A percentile compares a stretch with the other conserved stretches of the same genome.
Conservation (phyloP, 768 basidiomycete genomes). For the Russula sp. region DNA sequence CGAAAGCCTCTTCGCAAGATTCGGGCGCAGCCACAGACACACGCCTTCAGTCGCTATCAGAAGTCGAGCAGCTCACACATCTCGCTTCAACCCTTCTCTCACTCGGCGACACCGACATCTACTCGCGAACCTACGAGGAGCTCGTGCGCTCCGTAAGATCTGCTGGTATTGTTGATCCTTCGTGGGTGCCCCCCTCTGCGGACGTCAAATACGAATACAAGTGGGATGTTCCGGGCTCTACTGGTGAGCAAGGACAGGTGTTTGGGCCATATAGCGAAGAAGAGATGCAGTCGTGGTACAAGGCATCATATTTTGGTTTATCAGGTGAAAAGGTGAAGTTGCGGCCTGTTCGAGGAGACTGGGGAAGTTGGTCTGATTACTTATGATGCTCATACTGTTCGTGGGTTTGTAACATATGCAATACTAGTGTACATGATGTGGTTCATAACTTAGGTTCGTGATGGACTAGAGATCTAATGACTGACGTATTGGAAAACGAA, state of each 20-base stretch:
- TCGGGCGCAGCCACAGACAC: background rate
- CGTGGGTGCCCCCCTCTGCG: conserved; percentile 73
- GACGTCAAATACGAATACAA: conserved; percentile 75
- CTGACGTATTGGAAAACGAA: conserved; percentile 97
- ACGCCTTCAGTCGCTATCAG: conserved; percentile 31
- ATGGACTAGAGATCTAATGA: conserved; percentile 40
- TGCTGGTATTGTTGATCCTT: conserved; percentile 56
- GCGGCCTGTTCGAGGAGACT: conserved; percentile 57
- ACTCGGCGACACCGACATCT: conserved; percentile 78
- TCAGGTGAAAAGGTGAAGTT: conserved; percentile 74
- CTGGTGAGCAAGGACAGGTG: conserved; percentile 38
- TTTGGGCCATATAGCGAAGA: conserved; percentile 80
- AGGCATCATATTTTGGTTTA: conserved; percentile 74
- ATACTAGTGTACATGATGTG: conserved; percentile 14
- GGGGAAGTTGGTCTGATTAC: conserved; percentile 66
- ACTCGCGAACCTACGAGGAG: conserved; percentile 80
- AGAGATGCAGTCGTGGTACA: conserved; percentile 74
- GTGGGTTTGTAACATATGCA: conserved; percentile 1
- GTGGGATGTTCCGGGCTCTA: conserved; percentile 55
- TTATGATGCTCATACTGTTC: conserved; percentile 4
- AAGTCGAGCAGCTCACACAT: conserved; percentile 77
- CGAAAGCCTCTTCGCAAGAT: background rate
- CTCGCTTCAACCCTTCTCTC: conserved; percentile 85
- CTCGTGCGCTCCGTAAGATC: conserved; percentile 69
- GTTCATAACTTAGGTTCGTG: conserved; percentile 9